phyloP scores from a whole-genome alignment of 208 protist genomes.

The Perkinsela sp. region DNA sequence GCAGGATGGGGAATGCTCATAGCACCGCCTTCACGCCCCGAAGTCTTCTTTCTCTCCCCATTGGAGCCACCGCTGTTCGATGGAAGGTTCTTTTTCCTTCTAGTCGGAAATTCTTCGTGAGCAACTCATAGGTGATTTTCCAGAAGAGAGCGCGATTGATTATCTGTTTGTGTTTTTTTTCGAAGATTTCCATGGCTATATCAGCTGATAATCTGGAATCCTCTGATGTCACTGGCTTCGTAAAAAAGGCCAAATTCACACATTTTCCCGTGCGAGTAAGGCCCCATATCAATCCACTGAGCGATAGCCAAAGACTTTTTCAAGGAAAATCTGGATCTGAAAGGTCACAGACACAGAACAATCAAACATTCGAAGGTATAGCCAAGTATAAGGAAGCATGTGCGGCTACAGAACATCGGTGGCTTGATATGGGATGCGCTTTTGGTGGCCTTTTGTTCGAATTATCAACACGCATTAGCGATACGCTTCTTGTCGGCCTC shows the following conservation, averaged over 20 bases:
- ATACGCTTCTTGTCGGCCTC: not conserved
- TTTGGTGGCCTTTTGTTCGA: not conserved
- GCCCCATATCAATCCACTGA: not conserved
- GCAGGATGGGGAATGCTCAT: no score
- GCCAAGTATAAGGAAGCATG: not conserved
- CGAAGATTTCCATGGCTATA: no score
- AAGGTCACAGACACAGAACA: not conserved
- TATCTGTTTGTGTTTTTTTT: no score
- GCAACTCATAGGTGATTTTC: no score
- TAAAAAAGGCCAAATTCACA: not conserved
- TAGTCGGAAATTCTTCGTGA: no score
- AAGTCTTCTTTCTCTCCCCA: no score
- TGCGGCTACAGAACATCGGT: not conserved
- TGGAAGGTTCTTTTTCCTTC: no score
- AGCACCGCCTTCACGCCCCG: no score
- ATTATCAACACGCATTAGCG: not conserved
- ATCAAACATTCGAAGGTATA: not conserved
- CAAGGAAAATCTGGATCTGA: not conserved
- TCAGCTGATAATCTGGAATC: no score
- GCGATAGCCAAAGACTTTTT: not conserved
- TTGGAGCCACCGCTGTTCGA: no score
- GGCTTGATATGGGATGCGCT: not conserved
- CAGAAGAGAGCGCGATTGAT: no score
- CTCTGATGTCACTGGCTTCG: no score
- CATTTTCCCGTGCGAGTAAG: not conserved